Conservation (phyloP, 768 basidiomycete species). For the Suillus variegatus region DNA sequence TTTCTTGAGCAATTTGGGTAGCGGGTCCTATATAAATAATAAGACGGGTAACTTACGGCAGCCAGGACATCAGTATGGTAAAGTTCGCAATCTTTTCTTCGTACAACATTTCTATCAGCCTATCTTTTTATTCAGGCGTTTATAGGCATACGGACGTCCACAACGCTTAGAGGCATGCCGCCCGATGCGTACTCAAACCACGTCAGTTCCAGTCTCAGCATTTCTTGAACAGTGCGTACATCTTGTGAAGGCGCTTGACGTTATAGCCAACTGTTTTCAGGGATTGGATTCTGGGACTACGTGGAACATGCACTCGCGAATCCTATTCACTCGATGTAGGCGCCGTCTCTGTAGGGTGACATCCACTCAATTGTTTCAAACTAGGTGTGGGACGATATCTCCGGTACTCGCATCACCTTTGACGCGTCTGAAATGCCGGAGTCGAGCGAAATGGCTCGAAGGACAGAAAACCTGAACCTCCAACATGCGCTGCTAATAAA, state of each 20-base stretch:
- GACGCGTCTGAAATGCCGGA: slow-evolving; percentile 47
- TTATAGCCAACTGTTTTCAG: slow-evolving; percentile 39
- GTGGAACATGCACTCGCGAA: slow-evolving; percentile 68
- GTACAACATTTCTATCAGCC: too few relatives aligned
- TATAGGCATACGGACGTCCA: too few relatives aligned
- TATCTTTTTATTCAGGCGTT: too few relatives aligned
- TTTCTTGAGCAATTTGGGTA: too few relatives aligned
- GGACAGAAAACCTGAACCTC: slow-evolving; percentile 93
- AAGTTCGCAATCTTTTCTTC: too few relatives aligned
- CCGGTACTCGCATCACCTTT: slow-evolving; percentile 78
- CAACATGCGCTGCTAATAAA: slow-evolving; percentile 79
- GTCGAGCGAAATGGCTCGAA: slow-evolving; percentile 64
- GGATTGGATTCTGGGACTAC: slow-evolving; percentile 81
- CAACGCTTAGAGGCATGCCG: slow-evolving; percentile 29
- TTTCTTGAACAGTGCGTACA: slow-evolving; percentile 61
- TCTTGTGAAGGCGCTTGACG: not conserved
- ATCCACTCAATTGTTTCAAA: slow-evolving; percentile 1
- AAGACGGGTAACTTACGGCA: too few relatives aligned
- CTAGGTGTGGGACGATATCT: slow-evolving; percentile 92
- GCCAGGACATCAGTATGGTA: too few relatives aligned
- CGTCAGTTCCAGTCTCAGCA: slow-evolving; percentile 73
- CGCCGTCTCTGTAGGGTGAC: slow-evolving; percentile 27
- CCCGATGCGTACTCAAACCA: slow-evolving; percentile 71
- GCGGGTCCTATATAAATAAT: too few relatives aligned
- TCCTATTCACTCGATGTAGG: slow-evolving; percentile 86